Conservation (phyloP, 306 rosid species). For the Pyrus bretschneideri region DNA sequence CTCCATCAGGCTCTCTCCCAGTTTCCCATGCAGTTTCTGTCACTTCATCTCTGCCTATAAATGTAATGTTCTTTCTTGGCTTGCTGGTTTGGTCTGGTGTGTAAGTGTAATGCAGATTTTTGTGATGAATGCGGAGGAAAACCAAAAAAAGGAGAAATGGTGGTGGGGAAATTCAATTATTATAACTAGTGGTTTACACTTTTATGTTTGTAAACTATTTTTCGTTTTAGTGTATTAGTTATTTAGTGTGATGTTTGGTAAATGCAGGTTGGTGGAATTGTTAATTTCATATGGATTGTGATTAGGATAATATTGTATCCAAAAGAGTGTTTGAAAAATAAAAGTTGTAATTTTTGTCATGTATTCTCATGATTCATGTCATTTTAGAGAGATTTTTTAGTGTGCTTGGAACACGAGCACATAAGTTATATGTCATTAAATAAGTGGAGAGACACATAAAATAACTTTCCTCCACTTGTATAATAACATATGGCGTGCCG, state of each 20-base stretch:
- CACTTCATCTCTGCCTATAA: slow-evolving; percentile 1
- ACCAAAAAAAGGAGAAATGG: not conserved
- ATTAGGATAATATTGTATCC: slow-evolving; percentile 10
- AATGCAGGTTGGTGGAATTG: slow-evolving; percentile 8
- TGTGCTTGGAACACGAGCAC: too few relatives aligned
- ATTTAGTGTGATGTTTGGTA: slow-evolving; percentile 15
- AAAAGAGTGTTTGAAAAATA: not conserved
- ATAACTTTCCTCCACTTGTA: too few relatives aligned
- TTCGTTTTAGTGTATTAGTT: not conserved
- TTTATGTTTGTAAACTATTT: slow-evolving; percentile 17
- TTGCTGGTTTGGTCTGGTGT: slow-evolving; percentile 13
- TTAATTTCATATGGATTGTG: not conserved
- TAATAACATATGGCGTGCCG: too few relatives aligned
- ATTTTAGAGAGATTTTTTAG: too few relatives aligned
- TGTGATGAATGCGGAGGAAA: not conserved
- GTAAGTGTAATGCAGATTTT: slow-evolving; percentile 2
- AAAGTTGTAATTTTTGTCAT: not conserved
- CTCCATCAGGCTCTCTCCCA: slow-evolving; percentile 37
- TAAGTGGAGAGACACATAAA: too few relatives aligned
- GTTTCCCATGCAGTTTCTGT: slow-evolving; percentile 18
- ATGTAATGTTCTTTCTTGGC: slow-evolving; percentile 8
- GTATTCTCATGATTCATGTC: not conserved
- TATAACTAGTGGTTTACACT: slow-evolving; percentile 21
- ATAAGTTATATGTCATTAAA: too few relatives aligned
- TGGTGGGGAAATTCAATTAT: slow-evolving; percentile 23